Evolutionary conservation across 306 rosid genomes (phyloP), one percentile per base, ranked within the genome.

Genomic region (Aeschynomene evenia): DNA sequence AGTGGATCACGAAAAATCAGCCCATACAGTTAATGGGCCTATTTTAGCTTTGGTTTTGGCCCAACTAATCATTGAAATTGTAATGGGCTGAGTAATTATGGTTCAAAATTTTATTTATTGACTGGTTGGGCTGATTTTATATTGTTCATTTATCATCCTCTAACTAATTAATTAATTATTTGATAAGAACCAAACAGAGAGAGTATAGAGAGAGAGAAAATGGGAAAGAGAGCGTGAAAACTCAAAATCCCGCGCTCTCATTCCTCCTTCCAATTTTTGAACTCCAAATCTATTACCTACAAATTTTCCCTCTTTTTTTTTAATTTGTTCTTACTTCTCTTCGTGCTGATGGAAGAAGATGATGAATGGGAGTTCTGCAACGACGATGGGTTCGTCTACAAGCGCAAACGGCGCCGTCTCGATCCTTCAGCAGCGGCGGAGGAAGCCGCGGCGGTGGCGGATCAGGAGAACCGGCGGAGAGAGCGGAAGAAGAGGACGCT

Each of bases 341-440:
- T 45, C 20, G 9, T 45, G 15, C 51, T 7, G 14, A 59, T 71
- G 69, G 70, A 72, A 5, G 76, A 71, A n/a, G 82, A 78, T 9
- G 91, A 81, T 22, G 80, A 72, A 1, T 90, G 95, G 96, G 91
- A 90, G 60, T 85, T 90, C 77, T 66, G 78, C 77, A 77, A 79
- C 87, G 88, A 90, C 67, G 95, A 87, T 33, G 92, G 92, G 58
- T 86, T 90, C 81, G 84, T 90, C 81, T 90, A 74, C 88, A 86
- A 83, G 73, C 88, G 87, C 70, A 88, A 83, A 80, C 80, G 79
- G 77, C 88, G 80, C 70, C 77, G 80, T 0, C 63, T 77, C 9
- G 75, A 80, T 39, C 54, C 85, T 9, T 36, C 61, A 13, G 48
- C 21, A 4, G 6, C 54, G 9, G n/a, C 64, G 8, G 62, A 48